Base-by-base conservation (phyloP, 2,329 filamentous ascomycete species). In the Calcarisporium arbuscula region DNA sequence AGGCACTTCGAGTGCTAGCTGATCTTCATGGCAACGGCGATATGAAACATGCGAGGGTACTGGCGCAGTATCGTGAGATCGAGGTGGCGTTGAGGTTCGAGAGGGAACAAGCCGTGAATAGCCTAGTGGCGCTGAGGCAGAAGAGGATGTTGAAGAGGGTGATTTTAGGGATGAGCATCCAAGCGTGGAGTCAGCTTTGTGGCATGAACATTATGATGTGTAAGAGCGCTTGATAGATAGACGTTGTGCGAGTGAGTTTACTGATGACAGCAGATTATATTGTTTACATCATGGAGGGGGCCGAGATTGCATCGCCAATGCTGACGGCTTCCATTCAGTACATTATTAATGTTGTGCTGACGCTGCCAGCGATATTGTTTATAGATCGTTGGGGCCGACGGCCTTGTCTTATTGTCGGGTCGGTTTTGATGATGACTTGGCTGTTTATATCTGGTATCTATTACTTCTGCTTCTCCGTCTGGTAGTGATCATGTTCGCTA, bases 41-140 rank as follows among this genome's bases (percentile, higher is more conserved):
- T 38, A 40, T 62, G 4, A 67, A 70, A 35, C 65, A 80, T 39
- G 68, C 74, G 10, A 72, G 72, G 44, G 78, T 83, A 4, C 59
- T 80, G 0, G 77, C 77, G 0, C 72, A 82, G 56, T 79, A 74
- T 45, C 66, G 72, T 37, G 79, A 82, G 38, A 76, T 77, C 29
- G 62, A 74, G 44, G 67, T 74, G 35, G 70, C 67, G 3, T 55
- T 77, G 19, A 57, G 61, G 2, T 70, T 73, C 31, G 74, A 79
- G 49, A 63, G 67, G 11, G 71, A 75, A 47, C 61, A 70, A 28
- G 63, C 63, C 5, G 55, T 56, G 15, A 65, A 60, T n/a, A 69
- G 65, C 30, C 73, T 69, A 49, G 57, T 54, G 37, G 67, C 68
- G 2, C 55, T 80, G 1, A 52, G 67, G 14, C 61, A 65, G 38